phyloP scores from a whole-genome alignment of 257 asterid genomes.

The Capsicum baccatum region DNA sequence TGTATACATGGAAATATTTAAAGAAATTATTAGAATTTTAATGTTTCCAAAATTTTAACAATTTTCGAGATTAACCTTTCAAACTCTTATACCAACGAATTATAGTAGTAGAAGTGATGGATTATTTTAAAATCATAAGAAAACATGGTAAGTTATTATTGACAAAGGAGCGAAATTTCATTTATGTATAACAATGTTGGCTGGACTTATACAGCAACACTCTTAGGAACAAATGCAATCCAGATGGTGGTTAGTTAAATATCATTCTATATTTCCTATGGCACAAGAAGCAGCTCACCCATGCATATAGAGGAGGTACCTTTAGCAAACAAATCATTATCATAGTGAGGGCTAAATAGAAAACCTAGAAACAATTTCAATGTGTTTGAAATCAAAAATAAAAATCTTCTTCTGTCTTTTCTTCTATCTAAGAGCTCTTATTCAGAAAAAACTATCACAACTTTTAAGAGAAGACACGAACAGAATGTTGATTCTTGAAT shows the following conservation, averaged over 20 bases:
- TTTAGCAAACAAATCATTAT: neutral
- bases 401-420: neutral
- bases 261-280: neutral
- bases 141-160: neutral
- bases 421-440: constrained; percentile 13
- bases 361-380: neutral
- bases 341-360: neutral
- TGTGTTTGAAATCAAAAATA: neutral
- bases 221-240: neutral
- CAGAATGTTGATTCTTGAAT: constrained; percentile 23
- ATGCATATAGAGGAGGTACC: neutral
- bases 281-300: neutral
- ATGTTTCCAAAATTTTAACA: neutral
- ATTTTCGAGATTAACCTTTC: neutral
- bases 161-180: neutral
- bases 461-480: neutral
- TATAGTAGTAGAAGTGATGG: neutral
- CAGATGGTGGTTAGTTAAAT: neutral
- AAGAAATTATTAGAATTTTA: too few relatives aligned
- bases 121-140: neutral
- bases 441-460: neutral
- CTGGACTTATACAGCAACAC: neutral
- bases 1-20: neutral
- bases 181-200: neutral
- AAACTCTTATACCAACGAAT: neutral